Base-by-base conservation (phyloP, 768 basidiomycete species). In the Xerocomus potaroensis region DNA sequence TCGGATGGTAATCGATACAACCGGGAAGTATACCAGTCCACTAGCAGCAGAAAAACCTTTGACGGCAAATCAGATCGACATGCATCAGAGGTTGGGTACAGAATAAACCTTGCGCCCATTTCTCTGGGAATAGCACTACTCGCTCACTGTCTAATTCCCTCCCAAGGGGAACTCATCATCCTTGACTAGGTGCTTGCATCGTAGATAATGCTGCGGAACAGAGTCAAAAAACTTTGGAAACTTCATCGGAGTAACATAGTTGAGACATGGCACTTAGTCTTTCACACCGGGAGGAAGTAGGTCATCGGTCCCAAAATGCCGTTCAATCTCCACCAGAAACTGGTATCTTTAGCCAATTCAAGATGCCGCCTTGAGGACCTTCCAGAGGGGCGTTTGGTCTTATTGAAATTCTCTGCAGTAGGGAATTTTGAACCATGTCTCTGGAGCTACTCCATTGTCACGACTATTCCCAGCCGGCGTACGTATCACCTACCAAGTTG, bases 351-450 rank as follows among this genome's bases (percentile, higher is more conserved):
- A 59, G 41, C 81, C 76, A 0, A 61, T 63, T 58, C 73, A 80
- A 2, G 65, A 55, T 0, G 64, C 57, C 8, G 72, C 83, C 0
- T 70, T 57, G 47, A 78, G 59, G 1, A 91, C 68, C 51, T 84
- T 85, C 6, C 59, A 48, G 9, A 92, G 56, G 0, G 83, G 73
- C 4, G 58, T 49, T 63, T 51, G 8, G 85, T 85, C 23, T 50
- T 45, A 8, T 57, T 53, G 1, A 72, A 61, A 10, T 77, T 73
- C 2, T 72, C 70, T 0, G 59, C 53, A 0, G 88, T 91, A 0
- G 90, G 90, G 55, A 74, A 91, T 27, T 90, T 79, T 1, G 87
- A 80, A 3, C 88, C 89, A 57, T 93, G 90, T 10, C 90, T 73
- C 65, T 91, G 84, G 8, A 93, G 69, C 88, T 91, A 23, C 15